phyloP scores from a whole-genome alignment of 2,329 filamentous ascomycete genomes.

The Eutypella sp. region DNA sequence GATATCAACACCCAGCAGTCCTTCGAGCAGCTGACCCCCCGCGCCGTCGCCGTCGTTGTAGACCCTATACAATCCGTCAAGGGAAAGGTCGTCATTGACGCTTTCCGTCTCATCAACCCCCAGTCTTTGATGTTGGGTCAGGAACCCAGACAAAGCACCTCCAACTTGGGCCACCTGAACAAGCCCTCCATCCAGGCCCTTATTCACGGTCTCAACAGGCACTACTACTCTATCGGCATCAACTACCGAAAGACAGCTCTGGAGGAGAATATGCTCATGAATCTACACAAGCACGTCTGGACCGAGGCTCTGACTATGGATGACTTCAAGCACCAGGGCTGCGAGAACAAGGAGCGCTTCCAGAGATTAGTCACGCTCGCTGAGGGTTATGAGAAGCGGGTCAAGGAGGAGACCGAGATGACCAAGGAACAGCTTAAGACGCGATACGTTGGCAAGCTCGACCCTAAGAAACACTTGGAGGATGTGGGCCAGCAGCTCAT shows the following conservation, averaged over 20 bases:
- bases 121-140: conserved; percentile 97
- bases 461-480: conserved; percentile 98
- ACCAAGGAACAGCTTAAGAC: conserved; percentile 98
- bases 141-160: conserved; percentile 95
- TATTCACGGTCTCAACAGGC: conserved; percentile 94
- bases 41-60: conserved; percentile 94
- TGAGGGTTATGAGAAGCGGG: conserved; percentile 96
- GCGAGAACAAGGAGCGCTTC: conserved; percentile 81
- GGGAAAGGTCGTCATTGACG: conserved; percentile 98
- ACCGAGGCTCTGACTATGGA: conserved; percentile 97
- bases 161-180: conserved; percentile 95
- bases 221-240: conserved; percentile 99
- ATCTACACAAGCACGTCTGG: conserved; percentile 99
- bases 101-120: conserved; percentile 96
- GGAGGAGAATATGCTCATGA: conserved; percentile 99
- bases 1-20: conserved; percentile 99
- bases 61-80: conserved; percentile 99
- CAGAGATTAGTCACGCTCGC: conserved; percentile 83
- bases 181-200: conserved; percentile 99
- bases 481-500: conserved; percentile 95
- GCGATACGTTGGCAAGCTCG: conserved; percentile 96
- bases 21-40: conserved; percentile 97
- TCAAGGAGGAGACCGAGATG: conserved; percentile 97
- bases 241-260: conserved; percentile 96
- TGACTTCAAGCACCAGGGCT: conserved; percentile 81